Evolutionary conservation across 176 grass and related monocot species (phyloP).

Genomic region (Coix lacrymajobi): DNA sequence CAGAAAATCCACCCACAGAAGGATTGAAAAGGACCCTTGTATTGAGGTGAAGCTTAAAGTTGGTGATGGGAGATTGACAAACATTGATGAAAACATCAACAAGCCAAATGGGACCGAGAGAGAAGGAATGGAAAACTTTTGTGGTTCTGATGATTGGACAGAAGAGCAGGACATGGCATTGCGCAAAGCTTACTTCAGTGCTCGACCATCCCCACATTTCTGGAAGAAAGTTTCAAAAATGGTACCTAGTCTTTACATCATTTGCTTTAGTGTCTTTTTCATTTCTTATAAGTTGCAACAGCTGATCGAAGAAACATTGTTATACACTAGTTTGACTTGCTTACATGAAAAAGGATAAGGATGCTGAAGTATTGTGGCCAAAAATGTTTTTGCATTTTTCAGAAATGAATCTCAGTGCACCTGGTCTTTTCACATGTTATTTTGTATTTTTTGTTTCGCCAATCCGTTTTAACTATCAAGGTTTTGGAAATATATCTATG

Average conservation of each 20-base stretch:
- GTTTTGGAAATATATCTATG: not conserved
- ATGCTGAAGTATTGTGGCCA: not conserved
- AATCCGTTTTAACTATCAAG: not conserved
- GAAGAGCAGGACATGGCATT: constrained; percentile 63
- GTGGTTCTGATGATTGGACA: constrained; percentile 49
- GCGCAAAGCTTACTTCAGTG: constrained; percentile 59
- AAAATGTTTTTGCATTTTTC: not conserved
- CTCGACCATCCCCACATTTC: constrained; percentile 83
- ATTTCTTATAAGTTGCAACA: not conserved
- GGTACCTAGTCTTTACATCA: constrained; percentile 38
- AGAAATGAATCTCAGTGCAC: not conserved
- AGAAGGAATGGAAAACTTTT: constrained; percentile 15
- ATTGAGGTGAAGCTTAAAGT: constrained; percentile 6
- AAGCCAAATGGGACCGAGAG: constrained; percentile 30
- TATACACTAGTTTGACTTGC: not conserved
- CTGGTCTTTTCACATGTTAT: not conserved
- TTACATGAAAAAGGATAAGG: not conserved
- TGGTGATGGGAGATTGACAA: not conserved
- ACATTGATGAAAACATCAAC: constrained; percentile 2
- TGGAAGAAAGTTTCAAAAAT: constrained; percentile 96
- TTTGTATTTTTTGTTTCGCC: not conserved
- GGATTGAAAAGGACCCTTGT: not conserved
- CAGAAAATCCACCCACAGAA: not conserved
- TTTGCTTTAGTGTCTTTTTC: not conserved
- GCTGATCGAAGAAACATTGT: not conserved